Base-by-base conservation (phyloP, 2,329 filamentous ascomycete genomes). In the Arachnopeziza araneosa region DNA sequence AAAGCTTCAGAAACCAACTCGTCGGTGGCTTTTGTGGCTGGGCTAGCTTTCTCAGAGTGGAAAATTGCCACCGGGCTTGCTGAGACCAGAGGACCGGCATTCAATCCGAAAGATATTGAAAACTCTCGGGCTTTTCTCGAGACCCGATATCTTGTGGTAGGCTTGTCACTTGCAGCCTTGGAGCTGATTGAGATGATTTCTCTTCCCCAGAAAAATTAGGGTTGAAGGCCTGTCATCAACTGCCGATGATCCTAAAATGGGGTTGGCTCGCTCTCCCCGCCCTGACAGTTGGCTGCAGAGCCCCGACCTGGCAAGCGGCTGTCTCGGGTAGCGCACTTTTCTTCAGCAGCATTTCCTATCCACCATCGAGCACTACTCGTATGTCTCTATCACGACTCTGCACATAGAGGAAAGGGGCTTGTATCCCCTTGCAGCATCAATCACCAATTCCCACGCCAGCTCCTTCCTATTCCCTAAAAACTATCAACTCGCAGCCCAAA, bases 401-500 rank as follows among this genome's bases (percentile, higher is more conserved):
- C n/a, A n/a, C n/a, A n/a, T n/a, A n/a, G n/a, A n/a, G n/a, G n/a
- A n/a, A n/a, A n/a, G n/a, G n/a, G n/a, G n/a, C n/a, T n/a, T n/a
- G n/a, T n/a, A n/a, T n/a, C n/a, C n/a, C n/a, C n/a, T n/a, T n/a
- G n/a, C n/a, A n/a, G n/a, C n/a, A n/a, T n/a, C n/a, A n/a, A n/a
- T n/a, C n/a, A n/a, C n/a, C n/a, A n/a, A n/a, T 30, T 5, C 5
- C 26, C 26, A 5, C 26, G 26, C 26, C 26, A 30, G 9, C 5
- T 30, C 26, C 26, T 12, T 44, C n/a, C 36, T 60, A 65, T 36
- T 54, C 56, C 50, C 44, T 62, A 32, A 44, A 60, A 23, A 59
- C 26, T 3, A 58, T 54, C 26, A 62, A 57, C 50, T 66, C 64
- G 19, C 52, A 21, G 17, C 21, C 60, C 22, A 63, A 24, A 54